phyloP scores from a whole-genome alignment of 1,139 yeast species.

The Sugiyamaella grinbergsii region DNA sequence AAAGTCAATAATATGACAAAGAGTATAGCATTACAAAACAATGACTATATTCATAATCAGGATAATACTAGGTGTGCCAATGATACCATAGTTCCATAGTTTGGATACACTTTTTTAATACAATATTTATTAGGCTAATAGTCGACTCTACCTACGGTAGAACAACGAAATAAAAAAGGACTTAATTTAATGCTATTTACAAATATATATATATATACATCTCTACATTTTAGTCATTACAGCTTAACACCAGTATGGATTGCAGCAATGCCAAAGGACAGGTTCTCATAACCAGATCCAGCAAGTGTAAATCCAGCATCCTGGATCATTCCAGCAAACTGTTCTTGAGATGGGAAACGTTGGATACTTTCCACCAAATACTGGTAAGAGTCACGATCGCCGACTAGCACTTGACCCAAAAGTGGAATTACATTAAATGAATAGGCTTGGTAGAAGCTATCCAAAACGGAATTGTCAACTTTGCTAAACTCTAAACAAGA shows the following conservation, averaged over 20 bases:
- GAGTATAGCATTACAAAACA: slow-evolving; percentile 75
- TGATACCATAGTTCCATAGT: slow-evolving; percentile 1
- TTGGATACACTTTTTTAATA: neutral
- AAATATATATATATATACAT: slow-evolving; percentile 2
- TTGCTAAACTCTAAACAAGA: slow-evolving; percentile 95
- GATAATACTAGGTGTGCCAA: neutral
- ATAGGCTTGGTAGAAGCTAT: slow-evolving; percentile 79
- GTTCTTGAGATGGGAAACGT: slow-evolving; percentile 89
- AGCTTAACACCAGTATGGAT: slow-evolving; percentile 94
- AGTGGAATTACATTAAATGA: slow-evolving; percentile 86
- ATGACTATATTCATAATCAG: slow-evolving; percentile 30
- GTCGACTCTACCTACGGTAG: neutral
- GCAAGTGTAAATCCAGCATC: slow-evolving; percentile 94
- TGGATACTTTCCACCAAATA: slow-evolving; percentile 92
- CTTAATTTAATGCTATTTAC: slow-evolving; percentile 9
- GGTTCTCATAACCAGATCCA: slow-evolving; percentile 86
- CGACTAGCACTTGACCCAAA: slow-evolving; percentile 93
- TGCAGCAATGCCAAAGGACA: slow-evolving; percentile 96
- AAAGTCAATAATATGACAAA: slow-evolving; percentile 89
- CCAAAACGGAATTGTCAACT: slow-evolving; percentile 78
- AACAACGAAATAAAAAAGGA: neutral
- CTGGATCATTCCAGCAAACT: slow-evolving; percentile 87
- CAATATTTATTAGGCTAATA: neutral
- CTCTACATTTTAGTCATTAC: slow-evolving; percentile 38
- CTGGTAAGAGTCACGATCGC: slow-evolving; percentile 94